Conservation (phyloP, 306 rosid genomes). For the Vigna reflexopilosa region DNA sequence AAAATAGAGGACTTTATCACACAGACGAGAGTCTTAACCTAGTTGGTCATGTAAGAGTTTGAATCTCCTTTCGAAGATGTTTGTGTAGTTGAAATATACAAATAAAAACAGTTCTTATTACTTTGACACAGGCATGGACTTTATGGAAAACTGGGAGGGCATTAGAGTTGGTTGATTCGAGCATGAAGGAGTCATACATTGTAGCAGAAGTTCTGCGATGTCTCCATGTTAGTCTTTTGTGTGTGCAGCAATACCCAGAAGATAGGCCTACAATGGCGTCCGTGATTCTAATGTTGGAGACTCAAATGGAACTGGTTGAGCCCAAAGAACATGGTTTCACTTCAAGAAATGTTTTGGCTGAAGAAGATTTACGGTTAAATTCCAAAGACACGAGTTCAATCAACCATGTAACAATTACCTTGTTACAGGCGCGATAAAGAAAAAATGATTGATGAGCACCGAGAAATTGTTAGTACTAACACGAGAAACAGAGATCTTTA, state of each 20-base stretch:
- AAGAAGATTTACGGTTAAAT: conserved; percentile 26
- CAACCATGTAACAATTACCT: background rate
- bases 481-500: too few relatives aligned
- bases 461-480: too few relatives aligned
- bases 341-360: background rate
- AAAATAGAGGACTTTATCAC: conserved; percentile 45
- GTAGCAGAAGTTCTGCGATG: conserved; percentile 46
- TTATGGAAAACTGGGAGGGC: background rate
- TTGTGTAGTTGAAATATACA: background rate
- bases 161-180: background rate
- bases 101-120: background rate
- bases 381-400: conserved; percentile 39
- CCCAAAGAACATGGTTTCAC: conserved; percentile 65
- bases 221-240: conserved; percentile 56
- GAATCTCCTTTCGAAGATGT: background rate
- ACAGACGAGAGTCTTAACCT: conserved; percentile 43
- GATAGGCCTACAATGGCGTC: conserved; percentile 43
- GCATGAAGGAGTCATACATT: background rate
- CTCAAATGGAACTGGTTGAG: conserved; percentile 48
- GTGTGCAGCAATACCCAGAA: conserved; percentile 53
- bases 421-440: background rate
- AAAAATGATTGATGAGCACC: background rate
- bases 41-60: conserved; percentile 51
- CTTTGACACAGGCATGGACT: background rate
- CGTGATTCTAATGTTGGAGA: conserved; percentile 54